Percentiles rank a stretch among this genome's conserved stretches.
Conservation (phyloP, 306 rosid species). For the Pyrus bretschneideri region DNA sequence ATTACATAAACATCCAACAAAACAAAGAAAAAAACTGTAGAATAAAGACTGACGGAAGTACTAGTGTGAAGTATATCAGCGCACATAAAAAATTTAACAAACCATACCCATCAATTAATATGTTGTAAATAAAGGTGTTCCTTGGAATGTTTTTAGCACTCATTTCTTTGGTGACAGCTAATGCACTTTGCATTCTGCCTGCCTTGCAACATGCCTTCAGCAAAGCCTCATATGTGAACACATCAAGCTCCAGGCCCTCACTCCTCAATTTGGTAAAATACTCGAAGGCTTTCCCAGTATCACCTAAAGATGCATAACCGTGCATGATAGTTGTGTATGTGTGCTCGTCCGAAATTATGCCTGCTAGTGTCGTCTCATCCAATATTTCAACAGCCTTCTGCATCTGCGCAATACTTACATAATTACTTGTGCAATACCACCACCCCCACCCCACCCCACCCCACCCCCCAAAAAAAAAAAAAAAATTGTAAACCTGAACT, state of each 20-base stretch:
- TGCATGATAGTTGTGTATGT: slow-evolving; percentile 91
- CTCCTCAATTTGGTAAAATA: slow-evolving; percentile 68
- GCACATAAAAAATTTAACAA: slow-evolving; percentile 5
- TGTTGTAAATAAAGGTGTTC: slow-evolving; percentile 88
- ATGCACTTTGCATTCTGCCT: slow-evolving; percentile 97
- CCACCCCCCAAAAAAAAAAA: background rate
- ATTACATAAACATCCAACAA: background rate
- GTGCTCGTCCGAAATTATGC: slow-evolving; percentile 71
- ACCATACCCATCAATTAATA: slow-evolving; percentile 86
- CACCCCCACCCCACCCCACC: too few relatives aligned
- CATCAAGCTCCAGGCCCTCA: slow-evolving; percentile 81
- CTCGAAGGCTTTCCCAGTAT: slow-evolving; percentile 82
- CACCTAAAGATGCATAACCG: slow-evolving; percentile 92
- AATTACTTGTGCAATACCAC: too few relatives aligned
- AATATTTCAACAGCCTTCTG: slow-evolving; percentile 69
- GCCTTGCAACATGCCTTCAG: slow-evolving; percentile 97
- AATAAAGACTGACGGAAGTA: slow-evolving; percentile 1
- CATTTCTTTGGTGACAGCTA: slow-evolving; percentile 93
- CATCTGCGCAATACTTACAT: slow-evolving; percentile 48
- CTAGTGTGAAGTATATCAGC: background rate
- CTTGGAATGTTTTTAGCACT: slow-evolving; percentile 68
- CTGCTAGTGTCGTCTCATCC: slow-evolving; percentile 85
- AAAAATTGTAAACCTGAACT: background rate
- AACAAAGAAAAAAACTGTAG: background rate
- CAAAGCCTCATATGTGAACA: slow-evolving; percentile 82